A percentile compares a stretch with the other conserved stretches of the same genome.
phyloP scores from a whole-genome alignment of 768 basidiomycete species.

The Boletus vinaceobasis region DNA sequence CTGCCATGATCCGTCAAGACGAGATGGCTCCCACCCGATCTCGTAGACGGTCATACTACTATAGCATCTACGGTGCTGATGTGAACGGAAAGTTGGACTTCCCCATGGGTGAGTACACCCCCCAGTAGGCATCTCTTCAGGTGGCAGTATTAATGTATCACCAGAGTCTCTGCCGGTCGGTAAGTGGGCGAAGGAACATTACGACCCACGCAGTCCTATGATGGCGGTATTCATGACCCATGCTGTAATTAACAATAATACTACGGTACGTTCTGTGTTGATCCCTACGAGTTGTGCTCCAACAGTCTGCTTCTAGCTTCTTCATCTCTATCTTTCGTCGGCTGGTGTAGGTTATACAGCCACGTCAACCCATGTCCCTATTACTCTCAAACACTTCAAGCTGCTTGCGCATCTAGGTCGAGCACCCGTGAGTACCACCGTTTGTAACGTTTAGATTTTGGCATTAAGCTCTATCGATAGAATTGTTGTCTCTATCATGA shows the following conservation, averaged over 20 bases:
- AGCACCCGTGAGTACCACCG: conserved; percentile 47
- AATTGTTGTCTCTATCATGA: conserved; percentile 53
- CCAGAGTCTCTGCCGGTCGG: conserved; percentile 58
- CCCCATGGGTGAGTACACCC: conserved; percentile 45
- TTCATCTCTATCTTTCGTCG: conserved; percentile 43
- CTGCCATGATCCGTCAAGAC: conserved; percentile 71
- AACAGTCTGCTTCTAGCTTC: conserved; percentile 36
- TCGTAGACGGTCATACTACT: conserved; percentile 54
- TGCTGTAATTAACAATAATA: conserved; percentile 66
- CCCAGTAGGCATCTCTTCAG: not conserved
- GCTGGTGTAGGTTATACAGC: conserved; percentile 20
- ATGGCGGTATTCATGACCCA: conserved; percentile 71
- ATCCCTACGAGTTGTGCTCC: not conserved
- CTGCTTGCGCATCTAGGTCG: conserved; percentile 66
- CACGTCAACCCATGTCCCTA: conserved; percentile 47
- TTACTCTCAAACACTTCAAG: conserved; percentile 76
- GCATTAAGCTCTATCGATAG: conserved; percentile 31
- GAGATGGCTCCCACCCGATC: conserved; percentile 59
- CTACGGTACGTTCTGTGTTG: conserved; percentile 22
- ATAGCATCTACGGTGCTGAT: conserved; percentile 37
- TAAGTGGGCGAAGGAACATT: conserved; percentile 56
- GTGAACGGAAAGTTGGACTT: conserved; percentile 51
- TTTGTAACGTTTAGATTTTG: not conserved
- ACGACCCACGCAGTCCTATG: conserved; percentile 52
- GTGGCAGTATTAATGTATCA: not conserved